Conservation (phyloP, 306 rosid genomes). For the Psophocarpus tetragonolobus region DNA sequence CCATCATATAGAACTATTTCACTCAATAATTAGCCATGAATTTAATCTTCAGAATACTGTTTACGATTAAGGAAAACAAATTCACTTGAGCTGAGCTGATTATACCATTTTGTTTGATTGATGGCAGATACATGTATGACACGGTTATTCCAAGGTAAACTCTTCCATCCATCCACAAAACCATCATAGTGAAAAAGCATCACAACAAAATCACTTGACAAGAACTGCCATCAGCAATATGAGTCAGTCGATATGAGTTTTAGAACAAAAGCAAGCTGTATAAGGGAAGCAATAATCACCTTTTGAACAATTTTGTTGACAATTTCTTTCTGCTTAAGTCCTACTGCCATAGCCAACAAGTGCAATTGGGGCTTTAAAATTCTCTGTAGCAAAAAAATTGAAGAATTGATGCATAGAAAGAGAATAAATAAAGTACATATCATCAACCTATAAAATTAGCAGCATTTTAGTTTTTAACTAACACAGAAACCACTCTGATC, state of each 20-base stretch:
- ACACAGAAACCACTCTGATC: neutral
- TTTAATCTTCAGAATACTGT: neutral
- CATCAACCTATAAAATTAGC: neutral
- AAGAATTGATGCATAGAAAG: neutral
- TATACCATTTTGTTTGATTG: conserved; percentile 63
- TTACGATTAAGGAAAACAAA: neutral
- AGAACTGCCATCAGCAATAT: conserved; percentile 42
- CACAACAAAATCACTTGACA: conserved; percentile 47
- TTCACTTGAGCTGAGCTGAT: conserved; percentile 14
- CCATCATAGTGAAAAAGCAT: conserved; percentile 69
- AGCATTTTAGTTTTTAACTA: neutral
- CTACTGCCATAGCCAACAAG: conserved; percentile 86
- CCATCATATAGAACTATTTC: conserved; percentile 11
- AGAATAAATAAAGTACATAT: neutral
- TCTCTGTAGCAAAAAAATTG: conserved; percentile 40
- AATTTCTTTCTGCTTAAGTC: conserved; percentile 73
- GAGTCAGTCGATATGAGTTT: conserved; percentile 19
- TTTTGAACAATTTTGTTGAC: conserved; percentile 71
- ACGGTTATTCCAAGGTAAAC: conserved; percentile 46
- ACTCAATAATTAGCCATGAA: neutral
- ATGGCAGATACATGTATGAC: conserved; percentile 57
- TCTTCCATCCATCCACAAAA: conserved; percentile 51
- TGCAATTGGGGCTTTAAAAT: conserved; percentile 49
- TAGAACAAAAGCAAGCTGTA: conserved; percentile 11
- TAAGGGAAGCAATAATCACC: conserved; percentile 48